phyloP scores from a whole-genome alignment of 352 stramenopile species.

The Phytophthora lateralis region DNA sequence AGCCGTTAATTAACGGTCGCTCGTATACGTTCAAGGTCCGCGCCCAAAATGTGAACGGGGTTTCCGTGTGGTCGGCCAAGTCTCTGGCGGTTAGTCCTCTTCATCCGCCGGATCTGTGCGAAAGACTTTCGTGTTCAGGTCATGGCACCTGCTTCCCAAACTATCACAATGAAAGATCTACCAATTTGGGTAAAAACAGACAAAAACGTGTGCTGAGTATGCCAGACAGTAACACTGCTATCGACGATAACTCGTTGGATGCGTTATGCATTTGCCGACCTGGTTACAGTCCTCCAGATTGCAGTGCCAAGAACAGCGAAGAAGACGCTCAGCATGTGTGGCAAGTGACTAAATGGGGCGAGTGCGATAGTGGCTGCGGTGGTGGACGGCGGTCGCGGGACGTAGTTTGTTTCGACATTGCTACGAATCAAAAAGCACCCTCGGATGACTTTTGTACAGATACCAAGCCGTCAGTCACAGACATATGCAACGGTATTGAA shows the following conservation, averaged over 20 bases:
- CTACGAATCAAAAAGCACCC: conserved; percentile 28
- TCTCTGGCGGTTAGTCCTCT: conserved; percentile 72
- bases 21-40: conserved; percentile 79
- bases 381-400: conserved; percentile 54
- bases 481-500: conserved; percentile 80
- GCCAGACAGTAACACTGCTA: conserved; percentile 14
- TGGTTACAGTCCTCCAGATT: conserved; percentile 66
- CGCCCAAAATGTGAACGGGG: conserved; percentile 65
- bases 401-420: conserved; percentile 46
- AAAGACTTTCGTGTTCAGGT: conserved; percentile 60
- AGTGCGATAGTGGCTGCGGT: conserved; percentile 68
- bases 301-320: conserved; percentile 50
- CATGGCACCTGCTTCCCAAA: conserved; percentile 74
- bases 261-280: conserved; percentile 68
- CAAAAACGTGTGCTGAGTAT: conserved; percentile 4
- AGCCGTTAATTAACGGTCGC: conserved; percentile 57
- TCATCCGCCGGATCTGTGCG: conserved; percentile 75
- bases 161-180: conserved; percentile 38
- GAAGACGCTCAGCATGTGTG: conserved; percentile 47
- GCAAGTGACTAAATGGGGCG: conserved; percentile 61
- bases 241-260: conserved; percentile 36
- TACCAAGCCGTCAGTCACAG: conserved; percentile 55
- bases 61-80: conserved; percentile 75
- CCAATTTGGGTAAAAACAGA: neutral
- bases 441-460: conserved; percentile 37